These are phyloP conservation scores for Botrytis paeoniae DNA, from an alignment of 2,329 filamentous ascomycete species.

Conservation along the genomic window DNA sequence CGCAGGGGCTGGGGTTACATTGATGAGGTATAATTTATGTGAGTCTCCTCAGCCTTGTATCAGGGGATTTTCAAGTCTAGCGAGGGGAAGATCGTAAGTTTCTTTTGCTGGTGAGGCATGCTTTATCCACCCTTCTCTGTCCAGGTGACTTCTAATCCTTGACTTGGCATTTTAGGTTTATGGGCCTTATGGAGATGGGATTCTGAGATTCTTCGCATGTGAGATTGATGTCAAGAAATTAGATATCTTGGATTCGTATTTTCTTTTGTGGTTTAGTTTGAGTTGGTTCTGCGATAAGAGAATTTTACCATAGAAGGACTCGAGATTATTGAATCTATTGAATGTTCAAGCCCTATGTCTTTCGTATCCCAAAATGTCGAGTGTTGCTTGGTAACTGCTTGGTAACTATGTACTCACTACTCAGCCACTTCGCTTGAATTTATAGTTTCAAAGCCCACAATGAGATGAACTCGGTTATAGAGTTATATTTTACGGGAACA, in stretches of 20 bases:
- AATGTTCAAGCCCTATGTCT: slow-evolving; percentile 10
- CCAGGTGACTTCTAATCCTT: slow-evolving; percentile 11
- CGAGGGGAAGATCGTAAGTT: slow-evolving; percentile 13
- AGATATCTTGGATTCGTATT: not conserved
- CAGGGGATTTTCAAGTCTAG: slow-evolving; percentile 11
- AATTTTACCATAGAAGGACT: not conserved
- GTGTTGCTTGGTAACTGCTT: not conserved
- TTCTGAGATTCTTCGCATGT: not conserved
- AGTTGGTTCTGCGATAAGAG: not conserved
- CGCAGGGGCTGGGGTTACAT: slow-evolving; percentile 8
- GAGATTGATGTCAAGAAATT: slow-evolving; percentile 1
- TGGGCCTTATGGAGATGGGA: not conserved
- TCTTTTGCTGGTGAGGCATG: not conserved
- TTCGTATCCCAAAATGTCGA: slow-evolving; percentile 4
- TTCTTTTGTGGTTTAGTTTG: not conserved
- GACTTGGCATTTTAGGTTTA: slow-evolving; percentile 9
- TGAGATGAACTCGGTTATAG: slow-evolving; percentile 11
- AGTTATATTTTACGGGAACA: not conserved
- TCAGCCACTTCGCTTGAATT: slow-evolving; percentile 2
- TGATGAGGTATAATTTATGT: not conserved
- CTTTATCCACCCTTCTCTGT: not conserved
- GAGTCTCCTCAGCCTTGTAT: slow-evolving; percentile 14
- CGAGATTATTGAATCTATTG: not conserved
- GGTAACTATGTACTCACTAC: not conserved
- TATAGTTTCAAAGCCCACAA: not conserved